Percentiles rank a stretch among this genome's conserved stretches.
These are phyloP conservation scores for Myxozyma nipponensis DNA, from an alignment of 805 yeast genomes.

Conservation along the genomic window DNA sequence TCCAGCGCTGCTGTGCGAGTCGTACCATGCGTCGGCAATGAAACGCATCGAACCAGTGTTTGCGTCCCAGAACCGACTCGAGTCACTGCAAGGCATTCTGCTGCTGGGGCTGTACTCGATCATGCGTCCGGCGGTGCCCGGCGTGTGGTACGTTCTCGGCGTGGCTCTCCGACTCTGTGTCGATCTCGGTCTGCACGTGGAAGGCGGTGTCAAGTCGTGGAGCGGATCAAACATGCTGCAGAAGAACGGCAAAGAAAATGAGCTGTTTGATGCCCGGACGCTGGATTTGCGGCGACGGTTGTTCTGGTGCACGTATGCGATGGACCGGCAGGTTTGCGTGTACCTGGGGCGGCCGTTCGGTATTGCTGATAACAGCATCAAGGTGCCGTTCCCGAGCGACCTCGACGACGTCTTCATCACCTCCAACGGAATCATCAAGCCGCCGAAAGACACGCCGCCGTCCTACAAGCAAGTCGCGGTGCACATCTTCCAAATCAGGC, in stretches of 20 bases:
- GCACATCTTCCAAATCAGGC: slow-evolving; percentile 64
- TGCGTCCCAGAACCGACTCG: slow-evolving; percentile 57
- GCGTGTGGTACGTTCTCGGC: slow-evolving; percentile 89
- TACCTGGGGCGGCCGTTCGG: slow-evolving; percentile 86
- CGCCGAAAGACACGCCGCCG: slow-evolving; percentile 30
- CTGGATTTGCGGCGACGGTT: slow-evolving; percentile 69
- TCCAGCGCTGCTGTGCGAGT: slow-evolving; percentile 60
- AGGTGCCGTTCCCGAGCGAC: slow-evolving; percentile 66
- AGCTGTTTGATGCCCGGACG: slow-evolving; percentile 47
- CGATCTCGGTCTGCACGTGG: slow-evolving; percentile 81
- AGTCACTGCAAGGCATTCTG: slow-evolving; percentile 67
- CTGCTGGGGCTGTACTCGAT: slow-evolving; percentile 66
- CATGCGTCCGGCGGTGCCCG: slow-evolving; percentile 87
- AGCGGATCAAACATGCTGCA: slow-evolving; percentile 23
- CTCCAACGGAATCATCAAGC: slow-evolving; percentile 34
- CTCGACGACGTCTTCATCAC: slow-evolving; percentile 68
- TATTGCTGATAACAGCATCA: slow-evolving; percentile 74
- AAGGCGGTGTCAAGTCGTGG: slow-evolving; percentile 38
- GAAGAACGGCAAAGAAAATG: slow-evolving; percentile 19
- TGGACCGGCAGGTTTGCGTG: slow-evolving; percentile 82
- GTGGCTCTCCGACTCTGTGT: slow-evolving; percentile 74
- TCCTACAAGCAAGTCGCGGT: slow-evolving; percentile 67
- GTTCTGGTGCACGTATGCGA: slow-evolving; percentile 85
- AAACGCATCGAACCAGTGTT: slow-evolving; percentile 55
- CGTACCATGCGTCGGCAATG: slow-evolving; percentile 66